Evolutionary conservation across 2,329 filamentous ascomycete genomes (phyloP), one percentile per base, ranked within the genome.

Genomic region (Cordyceps farinosa): DNA sequence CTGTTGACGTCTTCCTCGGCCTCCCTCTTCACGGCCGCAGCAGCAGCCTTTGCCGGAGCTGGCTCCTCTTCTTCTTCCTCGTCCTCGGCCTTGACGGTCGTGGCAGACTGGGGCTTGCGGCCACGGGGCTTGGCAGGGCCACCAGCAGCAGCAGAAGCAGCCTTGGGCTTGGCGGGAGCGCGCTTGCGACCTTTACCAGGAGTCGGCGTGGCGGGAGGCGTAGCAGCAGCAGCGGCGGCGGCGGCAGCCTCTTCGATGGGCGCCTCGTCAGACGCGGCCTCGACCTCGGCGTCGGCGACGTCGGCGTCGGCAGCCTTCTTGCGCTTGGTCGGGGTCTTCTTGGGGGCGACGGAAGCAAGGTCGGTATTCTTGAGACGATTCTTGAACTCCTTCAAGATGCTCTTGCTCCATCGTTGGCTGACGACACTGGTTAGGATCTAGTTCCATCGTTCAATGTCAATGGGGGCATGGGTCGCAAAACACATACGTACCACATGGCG

Each of bases 361-460:
- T 67, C 69, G 59, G 71, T 67, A 17, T 38, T 15, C 9, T 34
- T 2, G 27, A 8, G 22, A 13, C 73, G 73, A 22, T 56, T 58
- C 45, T 71, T 73, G 68, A 75, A 77, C 7, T 75, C 69, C 44
- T 70, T 73, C 65, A 77, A 67, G 66, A 79, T 73, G 27, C 66
- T 65, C 67, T 79, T 79, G 66, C 70, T 71, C 67, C 75, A 78
- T 53, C 76, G 76, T 66, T 79, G 77, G 2, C 77, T 79, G 48
- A n/a, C 7, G 9, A 36, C 5, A 27, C 22, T 32, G 8, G 11
- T 52, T 17, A 32, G 44, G 11, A n/a, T n/a, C 1, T 29, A 42
- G 32, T 15, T 15, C 30, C 17, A 13, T 29, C 5, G 1, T 53
- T 53, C 3, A 1, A 22, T 55, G n/a, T 11, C 17, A 3, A 13